These are phyloP conservation scores for Tylopilus sp. DNA, from an alignment of 1,284 basidiomycete species.

Conservation along the genomic window DNA sequence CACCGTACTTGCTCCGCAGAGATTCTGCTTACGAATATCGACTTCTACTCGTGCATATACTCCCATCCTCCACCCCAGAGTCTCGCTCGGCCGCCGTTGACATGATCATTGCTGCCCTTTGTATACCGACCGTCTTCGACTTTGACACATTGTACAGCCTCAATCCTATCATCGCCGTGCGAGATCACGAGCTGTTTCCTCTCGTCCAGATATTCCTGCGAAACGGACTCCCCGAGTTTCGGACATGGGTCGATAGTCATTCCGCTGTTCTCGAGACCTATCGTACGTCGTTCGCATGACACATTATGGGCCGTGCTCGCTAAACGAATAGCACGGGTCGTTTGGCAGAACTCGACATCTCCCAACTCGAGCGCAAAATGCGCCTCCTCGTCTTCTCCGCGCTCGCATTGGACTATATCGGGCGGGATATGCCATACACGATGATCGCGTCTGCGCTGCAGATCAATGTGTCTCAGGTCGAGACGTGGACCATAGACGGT, in stretches of 20 bases:
- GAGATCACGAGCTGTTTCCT: conserved; percentile 63
- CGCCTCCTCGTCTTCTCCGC: conserved; percentile 77
- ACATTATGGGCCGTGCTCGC: not conserved
- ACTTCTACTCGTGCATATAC: conserved; percentile 56
- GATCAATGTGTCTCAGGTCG: conserved; percentile 69
- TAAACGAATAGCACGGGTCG: not conserved
- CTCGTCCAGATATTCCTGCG: conserved; percentile 72
- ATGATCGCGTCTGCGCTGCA: conserved; percentile 69
- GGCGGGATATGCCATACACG: conserved; percentile 73
- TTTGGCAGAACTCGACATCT: conserved; percentile 46
- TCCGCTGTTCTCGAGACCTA: conserved; percentile 52
- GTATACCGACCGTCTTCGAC: conserved; percentile 70
- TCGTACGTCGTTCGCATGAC: conserved; percentile 42
- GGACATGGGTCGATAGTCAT: conserved; percentile 59
- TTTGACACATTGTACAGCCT: conserved; percentile 80
- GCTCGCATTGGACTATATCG: conserved; percentile 73
- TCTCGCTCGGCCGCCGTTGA: conserved; percentile 56
- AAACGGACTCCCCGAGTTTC: conserved; percentile 62
- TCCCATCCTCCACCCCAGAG: conserved; percentile 50
- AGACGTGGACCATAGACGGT: conserved; percentile 94
- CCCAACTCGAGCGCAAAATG: conserved; percentile 75
- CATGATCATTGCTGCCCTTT: conserved; percentile 63
- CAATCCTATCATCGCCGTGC: conserved; percentile 66
- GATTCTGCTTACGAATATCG: conserved; percentile 61
- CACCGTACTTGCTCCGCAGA: conserved; percentile 34